Evolutionary conservation across 345 rosid genomes (phyloP).

Genomic region (Brassica napus): Da-Ae NC_063441.1:14720501-14721000

Average conservation of each 20-base stretch:
- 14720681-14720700: conserved; percentile 18
- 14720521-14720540: conserved; percentile 58
- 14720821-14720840: conserved; percentile 15
- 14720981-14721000: no score
- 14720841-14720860: conserved; percentile 12
- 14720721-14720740: conserved; percentile 11
- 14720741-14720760: conserved; percentile 25
- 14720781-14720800: conserved; percentile 12
- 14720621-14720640: conserved; percentile 79
- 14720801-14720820: conserved; percentile 28
- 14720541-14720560: conserved; percentile 70
- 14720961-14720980: neutral
- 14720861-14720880: conserved; percentile 11
- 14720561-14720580: conserved; percentile 67
- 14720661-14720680: conserved; percentile 39
- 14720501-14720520: conserved; percentile 49
- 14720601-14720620: conserved; percentile 89
- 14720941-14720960: neutral
- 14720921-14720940: conserved; percentile 10
- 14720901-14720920: conserved; percentile 6
- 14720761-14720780: conserved; percentile 12
- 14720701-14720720: conserved; percentile 10
- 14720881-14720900: neutral
- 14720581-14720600: conserved; percentile 61
- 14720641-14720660: conserved; percentile 67